These are phyloP conservation scores for Saprolegnia parasitica DNA, from an alignment of 352 stramenopile species.

Conservation along the genomic window DNA sequence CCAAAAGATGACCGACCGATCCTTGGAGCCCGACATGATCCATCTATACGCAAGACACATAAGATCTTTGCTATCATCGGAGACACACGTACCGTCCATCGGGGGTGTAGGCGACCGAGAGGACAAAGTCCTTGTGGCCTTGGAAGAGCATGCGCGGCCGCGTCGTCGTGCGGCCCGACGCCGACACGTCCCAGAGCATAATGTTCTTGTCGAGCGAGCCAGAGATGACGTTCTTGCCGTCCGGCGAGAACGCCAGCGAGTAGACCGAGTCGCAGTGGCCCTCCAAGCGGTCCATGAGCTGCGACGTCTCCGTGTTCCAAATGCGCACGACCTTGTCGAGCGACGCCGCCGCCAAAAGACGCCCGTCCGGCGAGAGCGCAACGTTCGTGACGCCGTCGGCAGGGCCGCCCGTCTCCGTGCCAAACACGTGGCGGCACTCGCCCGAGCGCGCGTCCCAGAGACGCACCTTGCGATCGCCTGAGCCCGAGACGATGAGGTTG, in stretches of 20 bases:
- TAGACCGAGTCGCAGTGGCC: conserved; percentile 85
- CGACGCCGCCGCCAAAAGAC: conserved; percentile 66
- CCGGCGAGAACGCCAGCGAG: conserved; percentile 81
- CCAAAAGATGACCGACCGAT: conserved; percentile 84
- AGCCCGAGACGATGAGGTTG: conserved; percentile 83
- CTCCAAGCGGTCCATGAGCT: conserved; percentile 75
- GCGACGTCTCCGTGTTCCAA: conserved; percentile 78
- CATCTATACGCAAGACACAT: conserved; percentile 45
- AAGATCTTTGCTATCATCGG: conserved; percentile 9
- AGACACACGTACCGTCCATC: conserved; percentile 61
- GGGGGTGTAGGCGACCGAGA: conserved; percentile 81
- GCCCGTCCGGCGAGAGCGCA: conserved; percentile 69
- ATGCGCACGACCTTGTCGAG: conserved; percentile 84
- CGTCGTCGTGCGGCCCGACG: conserved; percentile 70
- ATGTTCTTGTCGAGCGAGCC: conserved; percentile 81
- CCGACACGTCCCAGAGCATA: conserved; percentile 82
- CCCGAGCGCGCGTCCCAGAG: conserved; percentile 78
- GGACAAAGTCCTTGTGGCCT: conserved; percentile 83
- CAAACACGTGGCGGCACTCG: conserved; percentile 82
- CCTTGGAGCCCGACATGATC: conserved; percentile 85
- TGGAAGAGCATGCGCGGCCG: conserved; percentile 83
- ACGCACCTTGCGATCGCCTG: conserved; percentile 73
- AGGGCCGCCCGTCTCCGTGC: conserved; percentile 68
- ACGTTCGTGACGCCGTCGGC: conserved; percentile 81
- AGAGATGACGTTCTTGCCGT: conserved; percentile 84